Evolutionary conservation across 1,284 basidiomycete species (phyloP).

Genomic region (Entoloma clypeatum): DNA sequence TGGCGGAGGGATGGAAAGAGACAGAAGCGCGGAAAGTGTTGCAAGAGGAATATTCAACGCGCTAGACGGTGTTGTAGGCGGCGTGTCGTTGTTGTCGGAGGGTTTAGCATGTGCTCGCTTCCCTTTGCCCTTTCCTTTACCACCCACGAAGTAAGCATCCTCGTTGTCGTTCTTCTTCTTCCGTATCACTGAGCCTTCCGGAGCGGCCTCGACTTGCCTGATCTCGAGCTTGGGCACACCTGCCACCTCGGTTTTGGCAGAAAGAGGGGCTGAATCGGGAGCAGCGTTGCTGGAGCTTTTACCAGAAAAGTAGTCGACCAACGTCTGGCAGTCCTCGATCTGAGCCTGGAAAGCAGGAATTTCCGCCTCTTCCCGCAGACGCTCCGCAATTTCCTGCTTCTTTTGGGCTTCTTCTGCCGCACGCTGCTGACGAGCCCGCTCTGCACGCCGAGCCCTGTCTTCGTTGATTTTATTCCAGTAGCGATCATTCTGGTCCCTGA

Average conservation of each 20-base stretch:
- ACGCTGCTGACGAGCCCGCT: slow-evolving; percentile 77
- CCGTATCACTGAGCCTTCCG: slow-evolving; percentile 72
- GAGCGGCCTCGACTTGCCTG: slow-evolving; percentile 75
- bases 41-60: slow-evolving; percentile 80
- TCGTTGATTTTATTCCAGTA: slow-evolving; percentile 82
- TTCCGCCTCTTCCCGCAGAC: slow-evolving; percentile 88
- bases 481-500: slow-evolving; percentile 78
- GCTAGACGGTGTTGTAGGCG: slow-evolving; percentile 38
- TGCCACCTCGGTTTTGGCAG: slow-evolving; percentile 47
- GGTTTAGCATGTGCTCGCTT: slow-evolving; percentile 17
- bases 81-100: slow-evolving; percentile 36
- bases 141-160: slow-evolving; percentile 78
- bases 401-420: slow-evolving; percentile 81
- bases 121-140: slow-evolving; percentile 65
- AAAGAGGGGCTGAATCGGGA: slow-evolving; percentile 40
- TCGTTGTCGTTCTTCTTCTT: slow-evolving; percentile 93
- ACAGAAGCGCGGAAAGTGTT: slow-evolving; percentile 84
- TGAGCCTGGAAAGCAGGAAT: slow-evolving; percentile 88
- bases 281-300: slow-evolving; percentile 59
- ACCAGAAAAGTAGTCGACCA: slow-evolving; percentile 88
- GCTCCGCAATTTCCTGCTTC: slow-evolving; percentile 77
- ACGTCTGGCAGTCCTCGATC: slow-evolving; percentile 95
- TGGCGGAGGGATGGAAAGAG: slow-evolving; percentile 90
- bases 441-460: slow-evolving; percentile 81
- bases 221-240: slow-evolving; percentile 84